These are phyloP conservation scores for Senna siamea DNA, from an alignment of 306 rosid species.

Conservation along the genomic window DNA sequence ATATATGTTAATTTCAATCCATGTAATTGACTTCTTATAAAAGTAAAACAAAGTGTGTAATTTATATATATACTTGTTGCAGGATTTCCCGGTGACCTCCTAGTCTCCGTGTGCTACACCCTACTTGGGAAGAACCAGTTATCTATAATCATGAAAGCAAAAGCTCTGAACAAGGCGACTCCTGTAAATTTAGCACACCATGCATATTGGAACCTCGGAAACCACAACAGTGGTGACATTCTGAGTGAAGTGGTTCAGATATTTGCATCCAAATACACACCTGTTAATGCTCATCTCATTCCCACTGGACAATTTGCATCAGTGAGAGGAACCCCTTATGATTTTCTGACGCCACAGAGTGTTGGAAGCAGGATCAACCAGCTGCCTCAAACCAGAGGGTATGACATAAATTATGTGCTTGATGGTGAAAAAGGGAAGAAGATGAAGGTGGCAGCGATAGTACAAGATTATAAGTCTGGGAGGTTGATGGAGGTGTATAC, in stretches of 20 bases:
- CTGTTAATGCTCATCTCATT: constrained; percentile 48
- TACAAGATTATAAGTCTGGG: constrained; percentile 67
- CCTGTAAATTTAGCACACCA: constrained; percentile 73
- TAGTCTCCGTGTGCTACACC: constrained; percentile 46
- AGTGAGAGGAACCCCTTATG: constrained; percentile 63
- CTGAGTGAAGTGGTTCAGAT: constrained; percentile 51
- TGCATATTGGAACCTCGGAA: constrained; percentile 70
- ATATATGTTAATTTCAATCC: no score
- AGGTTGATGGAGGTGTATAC: constrained; percentile 64
- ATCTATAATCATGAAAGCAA: constrained; percentile 51
- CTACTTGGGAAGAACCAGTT: constrained; percentile 45
- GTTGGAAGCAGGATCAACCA: constrained; percentile 51
- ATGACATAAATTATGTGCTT: constrained; percentile 62
- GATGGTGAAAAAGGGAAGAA: constrained; percentile 33
- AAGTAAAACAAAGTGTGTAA: no score
- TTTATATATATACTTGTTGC: constrained; percentile 17
- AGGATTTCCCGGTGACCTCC: constrained; percentile 75
- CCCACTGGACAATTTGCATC: constrained; percentile 59
- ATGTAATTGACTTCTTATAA: no score
- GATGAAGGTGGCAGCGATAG: constrained; percentile 57
- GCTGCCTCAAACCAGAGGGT: constrained; percentile 48
- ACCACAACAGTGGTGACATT: constrained; percentile 61
- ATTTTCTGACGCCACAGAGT: constrained; percentile 49
- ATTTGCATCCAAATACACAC: constrained; percentile 56
- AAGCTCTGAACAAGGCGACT: constrained; percentile 63